Evolutionary conservation across 2,329 filamentous ascomycete species (phyloP).

Genomic region (Calonectria montana): DNA sequence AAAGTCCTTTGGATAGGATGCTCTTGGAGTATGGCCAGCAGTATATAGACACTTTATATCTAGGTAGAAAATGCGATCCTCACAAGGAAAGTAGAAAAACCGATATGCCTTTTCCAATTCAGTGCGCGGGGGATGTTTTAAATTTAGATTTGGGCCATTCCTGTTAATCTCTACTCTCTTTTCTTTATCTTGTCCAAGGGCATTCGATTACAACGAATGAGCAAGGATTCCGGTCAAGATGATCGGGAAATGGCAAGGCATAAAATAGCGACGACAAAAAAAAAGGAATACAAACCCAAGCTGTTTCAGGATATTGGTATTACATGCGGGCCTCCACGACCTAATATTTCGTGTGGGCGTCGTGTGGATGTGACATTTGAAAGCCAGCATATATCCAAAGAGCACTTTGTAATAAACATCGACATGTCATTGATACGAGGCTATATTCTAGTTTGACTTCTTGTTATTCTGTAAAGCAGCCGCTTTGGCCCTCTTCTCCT

Average conservation of each 20-base stretch:
- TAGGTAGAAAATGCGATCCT: too few species aligned
- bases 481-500: constrained; percentile 60
- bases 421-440: background rate
- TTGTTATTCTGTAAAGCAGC: constrained; percentile 43
- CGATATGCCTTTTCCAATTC: too few species aligned
- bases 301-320: background rate
- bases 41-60: too few species aligned
- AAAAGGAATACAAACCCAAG: too few species aligned
- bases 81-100: too few species aligned
- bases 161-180: too few species aligned
- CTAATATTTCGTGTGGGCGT: background rate
- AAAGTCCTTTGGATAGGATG: background rate
- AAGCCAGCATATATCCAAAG: background rate
- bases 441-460: background rate
- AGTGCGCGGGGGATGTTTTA: too few species aligned
- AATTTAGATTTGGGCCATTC: too few species aligned
- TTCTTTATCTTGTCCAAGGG: too few species aligned
- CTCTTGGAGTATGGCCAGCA: too few species aligned
- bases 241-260: background rate
- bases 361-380: too few species aligned
- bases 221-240: background rate
- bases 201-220: too few species aligned
- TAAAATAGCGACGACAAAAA: background rate
- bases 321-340: background rate
- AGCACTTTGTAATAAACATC: background rate